Conservation (phyloP, 2,329 filamentous ascomycete genomes). For the Sporothrix brasiliensis region DNA sequence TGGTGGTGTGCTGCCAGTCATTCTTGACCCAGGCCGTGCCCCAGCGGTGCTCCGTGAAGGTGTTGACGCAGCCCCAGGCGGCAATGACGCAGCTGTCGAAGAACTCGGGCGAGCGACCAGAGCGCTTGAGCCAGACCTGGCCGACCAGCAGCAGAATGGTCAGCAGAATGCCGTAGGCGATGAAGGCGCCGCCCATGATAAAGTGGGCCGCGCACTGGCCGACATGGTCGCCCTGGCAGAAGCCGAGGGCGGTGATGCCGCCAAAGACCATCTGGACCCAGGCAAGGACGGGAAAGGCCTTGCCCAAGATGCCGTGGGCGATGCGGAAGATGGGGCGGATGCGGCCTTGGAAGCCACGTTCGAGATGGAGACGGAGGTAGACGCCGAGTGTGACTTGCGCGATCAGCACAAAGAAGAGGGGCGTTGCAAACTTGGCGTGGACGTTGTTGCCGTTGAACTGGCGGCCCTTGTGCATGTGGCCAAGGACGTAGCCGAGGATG, state of each 20-base stretch:
- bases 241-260: conserved; percentile 87
- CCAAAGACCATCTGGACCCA: conserved; percentile 98
- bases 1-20: conserved; percentile 96
- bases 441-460: conserved; percentile 76
- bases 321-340: conserved; percentile 73
- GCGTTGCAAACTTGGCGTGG: conserved; percentile 78
- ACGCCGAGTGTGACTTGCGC: conserved; percentile 77
- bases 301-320: conserved; percentile 80
- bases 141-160: conserved; percentile 86
- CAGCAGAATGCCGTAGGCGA: conserved; percentile 86
- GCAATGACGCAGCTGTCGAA: conserved; percentile 91
- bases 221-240: conserved; percentile 87
- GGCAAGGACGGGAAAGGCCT: conserved; percentile 78
- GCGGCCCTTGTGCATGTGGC: conserved; percentile 85
- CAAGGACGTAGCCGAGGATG: conserved; percentile 84
- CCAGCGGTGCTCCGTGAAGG: conserved; percentile 97
- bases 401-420: conserved; percentile 77
- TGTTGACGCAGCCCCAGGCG: conserved; percentile 95
- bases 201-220: conserved; percentile 96
- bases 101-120: conserved; percentile 91
- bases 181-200: conserved; percentile 97
- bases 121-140: conserved; percentile 80
- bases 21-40: conserved; percentile 86
- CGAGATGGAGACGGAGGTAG: conserved; percentile 87
- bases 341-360: conserved; percentile 74